phyloP scores from a whole-genome alignment of 129 eudicot species.

The Flaveria brownii region DNA sequence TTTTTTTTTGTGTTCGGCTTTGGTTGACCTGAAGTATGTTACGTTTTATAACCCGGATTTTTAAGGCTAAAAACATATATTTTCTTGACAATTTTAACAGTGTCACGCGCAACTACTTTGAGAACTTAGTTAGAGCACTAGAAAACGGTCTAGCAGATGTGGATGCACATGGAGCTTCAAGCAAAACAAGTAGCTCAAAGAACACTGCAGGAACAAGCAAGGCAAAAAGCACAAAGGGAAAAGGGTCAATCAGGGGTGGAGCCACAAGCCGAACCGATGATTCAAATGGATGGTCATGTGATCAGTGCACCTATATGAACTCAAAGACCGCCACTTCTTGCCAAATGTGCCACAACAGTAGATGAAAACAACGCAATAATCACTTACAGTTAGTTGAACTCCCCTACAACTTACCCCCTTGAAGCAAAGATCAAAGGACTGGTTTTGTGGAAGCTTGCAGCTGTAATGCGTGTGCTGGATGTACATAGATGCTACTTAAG shows the following conservation, averaged over 20 bases:
- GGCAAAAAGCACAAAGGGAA: slow-evolving; percentile 48
- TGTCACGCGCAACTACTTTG: slow-evolving; percentile 69
- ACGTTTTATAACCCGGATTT: background rate
- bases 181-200: slow-evolving; percentile 42
- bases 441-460: background rate
- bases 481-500: slow-evolving; percentile 29
- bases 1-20: too few relatives aligned
- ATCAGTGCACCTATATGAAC: slow-evolving; percentile 52
- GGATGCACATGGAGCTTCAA: slow-evolving; percentile 46
- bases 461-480: slow-evolving; percentile 31
- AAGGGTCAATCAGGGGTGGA: slow-evolving; percentile 39
- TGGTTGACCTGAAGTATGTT: background rate
- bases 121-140: slow-evolving; percentile 70
- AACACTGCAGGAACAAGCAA: slow-evolving; percentile 54
- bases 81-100: slow-evolving; percentile 35
- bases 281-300: slow-evolving; percentile 52
- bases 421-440: slow-evolving; percentile 31
- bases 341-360: slow-evolving; percentile 44
- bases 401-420: slow-evolving; percentile 12
- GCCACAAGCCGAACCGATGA: slow-evolving; percentile 45
- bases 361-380: slow-evolving; percentile 24
- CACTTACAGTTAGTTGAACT: slow-evolving; percentile 4
- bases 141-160: slow-evolving; percentile 72
- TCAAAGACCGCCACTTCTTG: slow-evolving; percentile 33
- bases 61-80: background rate